Base-by-base conservation (phyloP, 1,284 basidiomycete genomes). In the Cutaneotrichosporon arboriforme region DNA sequence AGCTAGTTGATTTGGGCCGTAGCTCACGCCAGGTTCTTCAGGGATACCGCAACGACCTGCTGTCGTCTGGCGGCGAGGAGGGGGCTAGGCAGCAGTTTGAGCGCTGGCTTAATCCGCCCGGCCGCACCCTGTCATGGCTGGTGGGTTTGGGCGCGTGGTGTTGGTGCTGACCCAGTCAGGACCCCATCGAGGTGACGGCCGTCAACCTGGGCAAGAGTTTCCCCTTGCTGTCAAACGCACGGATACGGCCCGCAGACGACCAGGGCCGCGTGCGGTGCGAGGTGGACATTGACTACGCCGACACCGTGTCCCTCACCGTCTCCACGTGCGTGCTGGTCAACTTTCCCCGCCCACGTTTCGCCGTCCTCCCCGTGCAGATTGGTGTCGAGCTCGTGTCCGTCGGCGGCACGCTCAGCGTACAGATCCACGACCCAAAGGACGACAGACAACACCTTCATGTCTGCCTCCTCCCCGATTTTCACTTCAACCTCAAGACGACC, bases 291-390 rank as follows among this genome's bases (percentile, higher is more conserved):
- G 80, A 81, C 63, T 81, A 81, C 59, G 64, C 70, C 13, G 81
- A 82, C 61, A 73, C 75, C 8, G 68, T 81, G 31, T 76, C 77
- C 4, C 67, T 82, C 4, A 74, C 77, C 5, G 70, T 82, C 34
- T 78, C 80, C 13, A 82, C 81, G 0, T 74, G 77, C n/a, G 74
- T 82, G 4, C 66, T 81, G 17, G 69, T 81, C 67, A 81, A 81
- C 63, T 79, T 81, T 49, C 80, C 81, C 20, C 73, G 76, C 35
- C 77, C 80, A 5, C 67, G 79, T 4, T 81, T 82, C 57, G 81
- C 81, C 4, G 77, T 81, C 4, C 65, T 82, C 9, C 81, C 81
- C 1, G 77, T 81, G 37, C 75, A 77, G 9, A 71, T 82, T 20
- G 76, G 78, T 4, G 74, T 82, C 8, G 78, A 79, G 22, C 69